These are phyloP conservation scores for Pythium phragmiticola DNA, from an alignment of 352 stramenopile genomes.

Conservation along the genomic window DNA sequence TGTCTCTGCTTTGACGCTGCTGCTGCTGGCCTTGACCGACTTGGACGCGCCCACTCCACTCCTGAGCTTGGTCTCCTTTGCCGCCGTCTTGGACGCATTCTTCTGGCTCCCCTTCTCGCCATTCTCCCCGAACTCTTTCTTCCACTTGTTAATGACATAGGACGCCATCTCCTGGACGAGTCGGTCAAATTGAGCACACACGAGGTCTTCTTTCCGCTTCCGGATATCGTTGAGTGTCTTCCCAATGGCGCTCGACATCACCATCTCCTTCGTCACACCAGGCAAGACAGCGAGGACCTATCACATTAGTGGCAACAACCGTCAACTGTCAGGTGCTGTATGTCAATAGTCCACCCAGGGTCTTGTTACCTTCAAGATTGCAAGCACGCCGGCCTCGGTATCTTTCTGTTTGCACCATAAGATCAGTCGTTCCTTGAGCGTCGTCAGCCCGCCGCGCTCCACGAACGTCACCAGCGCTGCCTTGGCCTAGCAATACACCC, in stretches of 20 bases:
- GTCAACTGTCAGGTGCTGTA: not conserved
- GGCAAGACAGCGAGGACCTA: slow-evolving; percentile 61
- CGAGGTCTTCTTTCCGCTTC: slow-evolving; percentile 25
- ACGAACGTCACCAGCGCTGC: slow-evolving; percentile 52
- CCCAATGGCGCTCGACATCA: slow-evolving; percentile 56
- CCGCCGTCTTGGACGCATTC: not conserved
- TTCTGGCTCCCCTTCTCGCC: slow-evolving; percentile 1
- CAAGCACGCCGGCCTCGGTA: slow-evolving; percentile 51
- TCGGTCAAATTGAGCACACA: slow-evolving; percentile 5
- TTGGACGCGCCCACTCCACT: slow-evolving; percentile 1
- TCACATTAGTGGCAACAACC: slow-evolving; percentile 7
- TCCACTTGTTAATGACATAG: slow-evolving; percentile 66
- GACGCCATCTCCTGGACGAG: slow-evolving; percentile 41
- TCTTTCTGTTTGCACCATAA: slow-evolving; percentile 49
- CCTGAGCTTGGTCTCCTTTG: slow-evolving; percentile 6
- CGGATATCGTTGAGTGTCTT: slow-evolving; percentile 42
- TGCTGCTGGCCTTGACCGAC: not conserved
- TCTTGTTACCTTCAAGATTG: slow-evolving; percentile 55
- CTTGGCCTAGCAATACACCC: slow-evolving; percentile 36
- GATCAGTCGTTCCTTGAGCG: slow-evolving; percentile 41
- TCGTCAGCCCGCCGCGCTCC: slow-evolving; percentile 42
- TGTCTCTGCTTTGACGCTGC: slow-evolving; percentile 4
- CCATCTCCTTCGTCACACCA: slow-evolving; percentile 40
- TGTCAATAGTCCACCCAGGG: not conserved
- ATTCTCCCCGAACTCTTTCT: slow-evolving; percentile 13